Percentiles rank a stretch among this genome's conserved stretches.
Evolutionary conservation across 352 stramenopile genomes (phyloP).

Genomic region (Globisporangium canariense): DNA sequence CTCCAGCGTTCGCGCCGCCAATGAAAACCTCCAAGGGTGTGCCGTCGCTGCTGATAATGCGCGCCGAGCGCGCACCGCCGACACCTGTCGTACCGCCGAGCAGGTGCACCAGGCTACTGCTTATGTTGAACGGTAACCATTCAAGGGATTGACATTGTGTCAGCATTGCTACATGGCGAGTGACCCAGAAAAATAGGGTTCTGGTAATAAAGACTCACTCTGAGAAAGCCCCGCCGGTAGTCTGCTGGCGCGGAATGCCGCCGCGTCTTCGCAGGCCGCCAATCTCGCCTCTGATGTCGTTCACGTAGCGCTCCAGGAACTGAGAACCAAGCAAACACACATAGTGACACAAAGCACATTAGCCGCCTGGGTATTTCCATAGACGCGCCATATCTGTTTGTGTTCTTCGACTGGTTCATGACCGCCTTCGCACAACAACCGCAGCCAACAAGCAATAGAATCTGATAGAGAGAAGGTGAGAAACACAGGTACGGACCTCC

Average conservation of each 20-base stretch:
- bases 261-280: constrained; percentile 17
- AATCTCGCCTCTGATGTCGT: constrained; percentile 37
- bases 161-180: not conserved
- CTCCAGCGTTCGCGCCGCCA: constrained; percentile 27
- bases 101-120: constrained; percentile 46
- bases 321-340: not conserved
- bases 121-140: not conserved
- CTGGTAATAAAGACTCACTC: constrained; percentile 6
- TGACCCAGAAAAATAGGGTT: not conserved
- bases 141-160: not conserved
- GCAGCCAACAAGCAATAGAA: not conserved
- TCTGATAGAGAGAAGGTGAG: not conserved
- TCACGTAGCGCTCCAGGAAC: constrained; percentile 22
- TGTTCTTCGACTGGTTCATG: not conserved
- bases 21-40: constrained; percentile 79
- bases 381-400: not conserved
- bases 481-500: constrained; percentile 9
- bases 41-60: constrained; percentile 62
- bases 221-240: constrained; percentile 11
- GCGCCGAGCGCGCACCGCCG: constrained; percentile 24
- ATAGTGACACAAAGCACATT: not conserved
- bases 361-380: not conserved
- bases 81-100: constrained; percentile 26
- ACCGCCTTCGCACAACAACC: not conserved
- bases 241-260: constrained; percentile 10